A percentile compares a stretch with the other conserved stretches of the same genome.
These are phyloP conservation scores for Ophiosphaerella herpotricha DNA, from an alignment of 2,329 filamentous ascomycete genomes.

Conservation along the genomic window DNA sequence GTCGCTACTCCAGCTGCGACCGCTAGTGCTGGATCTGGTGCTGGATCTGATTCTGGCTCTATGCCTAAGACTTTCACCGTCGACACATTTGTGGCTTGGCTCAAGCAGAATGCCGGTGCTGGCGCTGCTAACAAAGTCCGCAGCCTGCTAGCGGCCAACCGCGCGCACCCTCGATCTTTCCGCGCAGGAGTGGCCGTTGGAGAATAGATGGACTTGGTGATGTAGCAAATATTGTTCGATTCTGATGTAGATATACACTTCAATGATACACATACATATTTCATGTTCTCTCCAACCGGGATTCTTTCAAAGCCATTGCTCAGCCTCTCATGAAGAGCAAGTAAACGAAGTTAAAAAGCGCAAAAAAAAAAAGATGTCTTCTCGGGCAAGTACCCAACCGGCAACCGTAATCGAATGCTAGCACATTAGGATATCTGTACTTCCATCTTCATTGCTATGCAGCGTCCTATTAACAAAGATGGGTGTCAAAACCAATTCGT, in stretches of 20 bases:
- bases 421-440: too few relatives aligned
- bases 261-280: constrained; percentile 24
- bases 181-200: constrained; percentile 13
- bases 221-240: constrained; percentile 21
- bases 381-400: too few relatives aligned
- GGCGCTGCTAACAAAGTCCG: constrained; percentile 28
- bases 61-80: constrained; percentile 40
- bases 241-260: constrained; percentile 38
- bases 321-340: too few relatives aligned
- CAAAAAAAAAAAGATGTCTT: too few relatives aligned
- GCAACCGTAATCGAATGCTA: too few relatives aligned
- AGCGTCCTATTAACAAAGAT: too few relatives aligned
- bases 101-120: constrained; percentile 32
- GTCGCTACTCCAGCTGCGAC: constrained; percentile 14
- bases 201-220: background rate
- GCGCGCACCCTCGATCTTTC: constrained; percentile 37
- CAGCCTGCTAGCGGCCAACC: constrained; percentile 26
- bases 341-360: too few relatives aligned
- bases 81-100: constrained; percentile 40
- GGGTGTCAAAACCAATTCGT: too few relatives aligned
- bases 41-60: constrained; percentile 11
- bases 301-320: too few relatives aligned
- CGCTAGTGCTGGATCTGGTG: constrained; percentile 12
- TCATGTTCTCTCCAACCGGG: too few relatives aligned
- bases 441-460: too few relatives aligned